Evolutionary conservation across 2,329 filamentous ascomycete species (phyloP), one percentile per base, ranked within the genome.

Genomic region (Fusarium sterilihyphosum): DNA sequence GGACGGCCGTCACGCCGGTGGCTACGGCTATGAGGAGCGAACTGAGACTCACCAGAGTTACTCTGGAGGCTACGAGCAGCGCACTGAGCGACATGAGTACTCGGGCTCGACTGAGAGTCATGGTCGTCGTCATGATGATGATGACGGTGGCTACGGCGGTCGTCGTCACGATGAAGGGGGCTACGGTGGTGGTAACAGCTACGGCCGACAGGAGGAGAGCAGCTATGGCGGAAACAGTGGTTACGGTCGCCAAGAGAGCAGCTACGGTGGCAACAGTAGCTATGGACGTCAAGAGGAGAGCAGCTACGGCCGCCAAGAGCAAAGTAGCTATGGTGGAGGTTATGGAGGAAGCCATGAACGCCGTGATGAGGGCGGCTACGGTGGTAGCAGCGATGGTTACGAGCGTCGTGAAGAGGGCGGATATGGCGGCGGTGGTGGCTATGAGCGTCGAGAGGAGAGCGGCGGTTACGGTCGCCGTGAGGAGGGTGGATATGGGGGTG

Each of bases 11-110:
- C 79, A 80, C 12, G 82, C 85, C 29, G 81, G 82, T 29, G 87
- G 86, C 37, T 89, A 89, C 73, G 88, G 89, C 46, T 92, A 90
- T 74, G 85, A 92, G 78, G 86, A 92, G 79, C 85, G 77, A 65
- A 87, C 85, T 10, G 88, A 92, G 78, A 86, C 86, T 13, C 86
- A 85, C 16, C 85, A 86, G 24, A 83, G 81, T 12, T 82, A 85
- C 60, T 87, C 86, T 8, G 88, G 89, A 49, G 87, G 89, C 11
- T 91, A 89, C 70, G 84, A 90, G 73, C 88, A 85, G 44, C 67
- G 53, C 20, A 89, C 88, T 41, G 89, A 92, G 81, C 85, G 85
- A 37, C 85, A 82, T 26, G 86, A 88, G 61, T 85, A 85, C 61
- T 79, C 82, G 35, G 81, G 82, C 52, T 84, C 82, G 22, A 80